A percentile compares a stretch with the other conserved stretches of the same genome.
Evolutionary conservation across 352 stramenopile species (phyloP).

Genomic region (Phytopythium litorale): DNA sequence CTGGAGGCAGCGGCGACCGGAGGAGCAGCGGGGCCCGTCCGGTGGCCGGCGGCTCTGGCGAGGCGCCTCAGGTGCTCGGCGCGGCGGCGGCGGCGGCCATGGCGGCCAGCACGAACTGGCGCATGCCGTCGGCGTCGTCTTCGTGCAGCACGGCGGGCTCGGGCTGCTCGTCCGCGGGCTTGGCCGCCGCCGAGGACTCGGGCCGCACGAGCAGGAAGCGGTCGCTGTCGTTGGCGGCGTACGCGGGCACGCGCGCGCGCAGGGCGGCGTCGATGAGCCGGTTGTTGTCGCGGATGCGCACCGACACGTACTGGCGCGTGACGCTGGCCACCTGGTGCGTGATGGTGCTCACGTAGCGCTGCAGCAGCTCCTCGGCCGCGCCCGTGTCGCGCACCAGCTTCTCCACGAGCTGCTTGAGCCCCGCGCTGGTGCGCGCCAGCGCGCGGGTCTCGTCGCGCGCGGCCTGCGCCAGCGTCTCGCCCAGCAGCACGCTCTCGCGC

Average conservation of each 20-base stretch:
- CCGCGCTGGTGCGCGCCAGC: conserved; percentile 41
- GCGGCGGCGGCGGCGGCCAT: background rate
- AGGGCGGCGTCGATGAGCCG: conserved; percentile 71
- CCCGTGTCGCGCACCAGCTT: conserved; percentile 74
- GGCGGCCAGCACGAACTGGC: conserved; percentile 15
- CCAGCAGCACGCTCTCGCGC: conserved; percentile 32
- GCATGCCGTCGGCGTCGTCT: conserved; percentile 35
- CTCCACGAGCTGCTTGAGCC: conserved; percentile 71
- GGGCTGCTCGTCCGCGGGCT: background rate
- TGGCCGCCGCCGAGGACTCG: conserved; percentile 5
- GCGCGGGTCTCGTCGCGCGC: conserved; percentile 41
- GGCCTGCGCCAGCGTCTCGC: conserved; percentile 38
- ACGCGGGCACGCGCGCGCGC: conserved; percentile 59
- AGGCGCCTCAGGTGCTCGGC: too few species aligned
- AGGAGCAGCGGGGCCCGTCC: background rate
- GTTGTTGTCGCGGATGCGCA: conserved; percentile 82
- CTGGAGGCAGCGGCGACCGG: background rate
- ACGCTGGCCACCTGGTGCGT: conserved; percentile 82
- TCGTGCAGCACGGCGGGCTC: conserved; percentile 32
- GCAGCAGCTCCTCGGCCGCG: conserved; percentile 61
- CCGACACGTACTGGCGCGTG: conserved; percentile 74
- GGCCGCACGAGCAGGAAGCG: conserved; percentile 66
- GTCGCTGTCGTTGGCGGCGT: conserved; percentile 63
- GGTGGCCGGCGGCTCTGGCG: background rate
- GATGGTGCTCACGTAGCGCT: conserved; percentile 83